Evolutionary conservation across 345 rosid genomes (phyloP).

Genomic region (Eutrema japonicum): DNA sequence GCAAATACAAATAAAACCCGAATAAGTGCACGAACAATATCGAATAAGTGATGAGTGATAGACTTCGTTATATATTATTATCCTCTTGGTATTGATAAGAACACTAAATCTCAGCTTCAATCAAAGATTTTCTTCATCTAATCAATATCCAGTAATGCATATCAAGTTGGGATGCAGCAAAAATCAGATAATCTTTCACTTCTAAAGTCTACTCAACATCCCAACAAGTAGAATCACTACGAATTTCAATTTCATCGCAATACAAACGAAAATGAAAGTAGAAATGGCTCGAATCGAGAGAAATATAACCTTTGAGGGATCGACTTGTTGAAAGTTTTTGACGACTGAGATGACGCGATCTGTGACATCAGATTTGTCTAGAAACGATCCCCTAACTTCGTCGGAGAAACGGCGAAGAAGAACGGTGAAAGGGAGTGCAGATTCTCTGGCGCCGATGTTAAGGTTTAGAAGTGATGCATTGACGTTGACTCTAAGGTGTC

Average conservation of each 20-base stretch:
- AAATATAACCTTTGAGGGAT: constrained; percentile 71
- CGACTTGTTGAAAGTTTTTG: constrained; percentile 88
- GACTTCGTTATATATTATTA: no score
- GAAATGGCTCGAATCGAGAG: not conserved
- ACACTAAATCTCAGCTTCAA: not conserved
- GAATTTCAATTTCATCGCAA: not conserved
- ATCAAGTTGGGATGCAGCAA: not conserved
- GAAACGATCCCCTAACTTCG: constrained; percentile 87
- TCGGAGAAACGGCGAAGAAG: constrained; percentile 71
- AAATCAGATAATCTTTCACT: not conserved
- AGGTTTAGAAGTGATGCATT: constrained; percentile 46
- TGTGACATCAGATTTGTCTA: constrained; percentile 93
- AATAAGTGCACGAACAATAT: no score
- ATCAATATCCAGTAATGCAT: not conserved
- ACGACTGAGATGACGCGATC: constrained; percentile 90
- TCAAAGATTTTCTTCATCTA: not conserved
- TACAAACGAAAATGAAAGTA: not conserved
- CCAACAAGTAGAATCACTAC: constrained; percentile 4
- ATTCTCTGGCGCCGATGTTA: constrained; percentile 29
- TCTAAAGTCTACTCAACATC: not conserved
- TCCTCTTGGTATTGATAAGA: no score
- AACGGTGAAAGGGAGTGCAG: constrained; percentile 49
- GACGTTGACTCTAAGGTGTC: constrained; percentile 70
- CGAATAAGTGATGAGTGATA: not conserved
- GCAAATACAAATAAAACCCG: not conserved